phyloP scores from a whole-genome alignment of 2,329 filamentous ascomycete genomes.

The Sporothrix euskadiensis region DNA sequence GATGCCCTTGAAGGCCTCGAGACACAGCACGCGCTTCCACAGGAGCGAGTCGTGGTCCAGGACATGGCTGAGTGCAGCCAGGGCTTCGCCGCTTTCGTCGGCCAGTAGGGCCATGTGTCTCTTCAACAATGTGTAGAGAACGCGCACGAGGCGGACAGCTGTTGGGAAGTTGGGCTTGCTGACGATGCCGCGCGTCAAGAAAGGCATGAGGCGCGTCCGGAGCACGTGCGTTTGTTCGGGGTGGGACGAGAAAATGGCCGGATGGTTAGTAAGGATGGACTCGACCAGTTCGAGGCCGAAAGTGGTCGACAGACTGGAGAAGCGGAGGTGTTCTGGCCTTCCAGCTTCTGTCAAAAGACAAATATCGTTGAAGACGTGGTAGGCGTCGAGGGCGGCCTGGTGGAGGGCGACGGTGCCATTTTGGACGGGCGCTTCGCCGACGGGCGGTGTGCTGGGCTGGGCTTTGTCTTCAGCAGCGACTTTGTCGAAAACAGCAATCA shows the following conservation, averaged over 20 bases:
- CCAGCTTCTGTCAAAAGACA: slow-evolving; percentile 85
- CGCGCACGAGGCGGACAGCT: slow-evolving; percentile 77
- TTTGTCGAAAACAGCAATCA: slow-evolving; percentile 91
- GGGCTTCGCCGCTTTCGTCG: slow-evolving; percentile 77
- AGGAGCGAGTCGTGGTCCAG: slow-evolving; percentile 79
- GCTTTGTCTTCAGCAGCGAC: slow-evolving; percentile 72
- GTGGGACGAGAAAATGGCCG: slow-evolving; percentile 74
- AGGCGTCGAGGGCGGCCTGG: slow-evolving; percentile 80
- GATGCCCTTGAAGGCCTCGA: slow-evolving; percentile 86
- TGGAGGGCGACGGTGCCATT: slow-evolving; percentile 66
- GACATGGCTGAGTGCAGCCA: slow-evolving; percentile 79
- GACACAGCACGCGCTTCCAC: slow-evolving; percentile 87
- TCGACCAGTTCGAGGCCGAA: slow-evolving; percentile 92
- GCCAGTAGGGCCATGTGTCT: slow-evolving; percentile 74
- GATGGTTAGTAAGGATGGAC: slow-evolving; percentile 82
- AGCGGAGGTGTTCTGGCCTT: slow-evolving; percentile 76
- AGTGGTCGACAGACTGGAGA: slow-evolving; percentile 74
- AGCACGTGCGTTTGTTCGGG: slow-evolving; percentile 79
- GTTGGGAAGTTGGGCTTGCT: slow-evolving; percentile 78
- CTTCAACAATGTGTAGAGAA: slow-evolving; percentile 78
- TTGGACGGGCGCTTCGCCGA: slow-evolving; percentile 67
- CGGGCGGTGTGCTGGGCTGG: slow-evolving; percentile 39
- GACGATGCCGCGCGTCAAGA: slow-evolving; percentile 74
- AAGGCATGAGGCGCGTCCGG: slow-evolving; percentile 75
- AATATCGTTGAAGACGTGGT: slow-evolving; percentile 83